Base-by-base conservation (phyloP, 805 yeast species). In the Saccharomycopsis synnaedendra region DNA sequence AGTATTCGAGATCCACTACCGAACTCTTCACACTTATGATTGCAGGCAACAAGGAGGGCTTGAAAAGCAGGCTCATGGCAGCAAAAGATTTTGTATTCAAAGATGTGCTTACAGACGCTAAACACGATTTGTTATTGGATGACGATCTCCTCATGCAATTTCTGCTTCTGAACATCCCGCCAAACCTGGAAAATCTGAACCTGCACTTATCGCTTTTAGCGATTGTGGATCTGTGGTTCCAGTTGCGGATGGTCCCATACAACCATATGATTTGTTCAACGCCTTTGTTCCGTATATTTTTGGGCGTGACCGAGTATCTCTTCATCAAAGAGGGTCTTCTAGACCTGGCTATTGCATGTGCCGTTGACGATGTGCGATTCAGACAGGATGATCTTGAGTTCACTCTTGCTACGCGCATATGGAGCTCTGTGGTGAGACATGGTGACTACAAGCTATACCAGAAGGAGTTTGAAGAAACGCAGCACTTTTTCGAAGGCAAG, bases 241-340 rank as follows among this genome's bases (percentile, higher is more conserved):
- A 80, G 54, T 65, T 86, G 40, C 83, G 82, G 1, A 87, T 93
- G 39, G 82, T 84, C 35, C 98, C 98, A 4, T 90, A 93, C 60
- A 96, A 90, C 62, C 98, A 93, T 64, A 89, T 90, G 66, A 89
- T 90, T 50, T 90, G 97, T 60, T 85, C 96, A 1, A 93, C 98
- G 0, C 98, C 98, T 8, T 61, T 84, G 32, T 93, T 90, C 61
- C 74, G 97, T 60, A 87, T 93, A 39, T 87, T 93, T 64, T 70
- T 93, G 39, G 97, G 97, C 41, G 97, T 93, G 29, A 78, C 95
- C 0, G 97, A 93, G 61, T 90, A 87, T 62, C 66, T 93, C 33
- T 93, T 90, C 62, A 79, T 95, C 58, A 77, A 88, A 0, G 90
- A 93, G 0, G 84, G 82, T 1, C 64, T 90, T 36, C 65, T 93